Base-by-base conservation (phyloP, 345 rosid species). In the Cochlearia excelsa region DNA sequence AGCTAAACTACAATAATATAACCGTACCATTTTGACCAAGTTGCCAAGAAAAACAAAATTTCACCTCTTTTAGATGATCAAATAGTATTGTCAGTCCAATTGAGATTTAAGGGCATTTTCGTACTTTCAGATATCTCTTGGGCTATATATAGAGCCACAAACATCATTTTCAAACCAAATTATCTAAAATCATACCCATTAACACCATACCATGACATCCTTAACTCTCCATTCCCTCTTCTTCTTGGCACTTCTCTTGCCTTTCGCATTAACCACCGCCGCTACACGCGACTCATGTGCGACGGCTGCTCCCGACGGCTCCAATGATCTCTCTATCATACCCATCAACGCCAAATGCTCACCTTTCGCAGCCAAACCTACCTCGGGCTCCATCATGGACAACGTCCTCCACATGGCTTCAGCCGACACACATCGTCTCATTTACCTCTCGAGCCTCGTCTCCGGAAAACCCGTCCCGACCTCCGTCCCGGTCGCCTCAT, bases 271-370 rank as follows among this genome's bases (percentile, higher is more conserved):
- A 42, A 46, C 70, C 46, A 65, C 80, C 56, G 61, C 49, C 9
- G 74, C 86, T 16, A 16, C 23, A 28, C 50, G 58, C 6, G 84
- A 80, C 49, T 71, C 80, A 1, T 90, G 93, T 58, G 61, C 77
- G 1, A 59, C 75, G 33, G 29, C 80, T 10, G 68, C 59, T 43
- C 51, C 72, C 3, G 81, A 79, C 38, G 61, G 39, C 40, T 66
- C 42, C 34, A 69, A 74, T 11, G 84, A 76, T 52, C 85, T 85
- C 51, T 80, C 97, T 0, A 55, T 91, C 60, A 78, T 83, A 40
- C 96, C 90, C 44, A 65, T 87, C 64, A 83, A 80, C 39, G 74
- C 95, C 65, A 84, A 76, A 74, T 87, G 95, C 61, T 91, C 96
- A 5, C 97, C 98, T 1, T 85, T 91, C 31, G 59, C 51, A 52